These are phyloP conservation scores for Chlorophyllum brunneum DNA, from an alignment of 768 basidiomycete genomes.

Conservation along the genomic window DNA sequence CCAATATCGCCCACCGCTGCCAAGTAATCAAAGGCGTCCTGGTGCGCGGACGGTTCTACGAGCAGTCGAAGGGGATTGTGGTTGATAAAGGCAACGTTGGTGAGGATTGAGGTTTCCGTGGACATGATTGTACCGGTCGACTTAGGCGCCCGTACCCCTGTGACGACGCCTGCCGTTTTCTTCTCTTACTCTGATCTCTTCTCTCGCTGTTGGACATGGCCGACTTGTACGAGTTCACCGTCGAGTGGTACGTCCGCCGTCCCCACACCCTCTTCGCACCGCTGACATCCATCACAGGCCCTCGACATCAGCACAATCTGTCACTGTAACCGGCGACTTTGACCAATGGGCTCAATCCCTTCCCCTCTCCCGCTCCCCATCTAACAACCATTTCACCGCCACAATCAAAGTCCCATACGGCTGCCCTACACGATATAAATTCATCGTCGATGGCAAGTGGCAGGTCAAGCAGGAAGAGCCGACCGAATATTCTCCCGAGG, in stretches of 20 bases:
- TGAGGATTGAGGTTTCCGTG: conserved; percentile 31
- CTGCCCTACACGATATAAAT: conserved; percentile 69
- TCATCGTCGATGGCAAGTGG: conserved; percentile 75
- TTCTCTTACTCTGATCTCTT: background rate
- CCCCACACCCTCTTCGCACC: background rate
- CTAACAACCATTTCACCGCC: conserved; percentile 51
- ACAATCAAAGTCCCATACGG: conserved; percentile 56
- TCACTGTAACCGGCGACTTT: conserved; percentile 75
- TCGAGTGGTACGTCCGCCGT: conserved; percentile 41
- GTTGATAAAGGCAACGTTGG: too few relatives aligned
- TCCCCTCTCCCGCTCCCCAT: conserved; percentile 11
- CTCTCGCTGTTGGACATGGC: too few relatives aligned
- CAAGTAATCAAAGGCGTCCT: background rate
- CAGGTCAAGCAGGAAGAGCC: conserved; percentile 47
- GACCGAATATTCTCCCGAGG: conserved; percentile 56
- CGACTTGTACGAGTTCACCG: conserved; percentile 47
- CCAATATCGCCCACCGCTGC: background rate
- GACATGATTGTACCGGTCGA: background rate
- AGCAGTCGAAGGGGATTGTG: too few relatives aligned
- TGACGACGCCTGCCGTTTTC: background rate
- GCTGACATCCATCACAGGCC: conserved; percentile 44
- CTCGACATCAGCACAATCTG: conserved; percentile 45
- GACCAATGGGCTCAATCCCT: conserved; percentile 39
- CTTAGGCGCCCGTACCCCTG: background rate
- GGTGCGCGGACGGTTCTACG: conserved; percentile 25